Conservation (phyloP, 176 grass and related monocot genomes). For the Carex scoparia region DNA sequence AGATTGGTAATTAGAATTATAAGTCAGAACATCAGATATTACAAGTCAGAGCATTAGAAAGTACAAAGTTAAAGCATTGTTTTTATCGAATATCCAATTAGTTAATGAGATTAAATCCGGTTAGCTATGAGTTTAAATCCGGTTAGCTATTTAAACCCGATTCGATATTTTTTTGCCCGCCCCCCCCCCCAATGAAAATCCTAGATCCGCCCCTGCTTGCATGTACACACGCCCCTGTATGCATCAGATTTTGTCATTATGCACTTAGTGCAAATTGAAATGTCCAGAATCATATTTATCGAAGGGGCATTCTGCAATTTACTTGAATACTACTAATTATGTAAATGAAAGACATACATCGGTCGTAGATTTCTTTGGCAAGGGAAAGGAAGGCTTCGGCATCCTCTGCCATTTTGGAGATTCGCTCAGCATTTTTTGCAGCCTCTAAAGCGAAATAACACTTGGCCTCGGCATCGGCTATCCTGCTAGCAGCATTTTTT, state of each 20-base stretch:
- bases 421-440: constrained; percentile 63
- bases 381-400: constrained; percentile 51
- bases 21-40: too few species aligned
- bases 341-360: constrained; percentile 47
- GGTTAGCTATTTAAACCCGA: too few species aligned
- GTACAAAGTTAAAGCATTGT: too few species aligned
- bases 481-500: constrained; percentile 48
- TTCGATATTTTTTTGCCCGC: too few species aligned
- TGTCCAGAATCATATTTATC: neutral
- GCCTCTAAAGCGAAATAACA: constrained; percentile 67
- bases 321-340: neutral
- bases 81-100: too few species aligned
- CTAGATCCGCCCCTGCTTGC: too few species aligned
- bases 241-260: neutral
- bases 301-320: neutral
- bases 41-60: too few species aligned
- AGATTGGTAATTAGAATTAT: too few species aligned
- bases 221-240: neutral
- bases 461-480: constrained; percentile 84
- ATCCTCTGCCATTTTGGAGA: constrained; percentile 62
- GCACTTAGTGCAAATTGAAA: neutral
- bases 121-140: too few species aligned
- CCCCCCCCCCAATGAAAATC: too few species aligned
- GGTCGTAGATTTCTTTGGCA: constrained; percentile 55
- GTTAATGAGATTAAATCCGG: too few species aligned